Percentiles rank a stretch among this genome's conserved stretches.
phyloP scores from a whole-genome alignment of 768 basidiomycete species.

The Suillus lakei region DNA sequence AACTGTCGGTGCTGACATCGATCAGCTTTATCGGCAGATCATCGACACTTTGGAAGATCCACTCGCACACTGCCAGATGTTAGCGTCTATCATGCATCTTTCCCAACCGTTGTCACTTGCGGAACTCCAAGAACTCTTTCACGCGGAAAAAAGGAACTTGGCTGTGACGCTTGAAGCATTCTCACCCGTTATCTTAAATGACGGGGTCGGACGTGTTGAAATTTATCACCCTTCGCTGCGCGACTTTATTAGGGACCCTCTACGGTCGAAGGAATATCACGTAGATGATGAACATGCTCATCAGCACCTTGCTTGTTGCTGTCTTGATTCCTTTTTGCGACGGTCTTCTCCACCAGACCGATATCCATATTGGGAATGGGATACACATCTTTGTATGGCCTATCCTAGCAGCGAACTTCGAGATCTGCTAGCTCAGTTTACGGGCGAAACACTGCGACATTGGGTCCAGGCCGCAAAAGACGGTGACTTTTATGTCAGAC shows the following conservation, averaged over 20 bases:
- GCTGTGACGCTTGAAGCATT: background rate
- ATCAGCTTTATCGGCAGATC: background rate
- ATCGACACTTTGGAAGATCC: background rate
- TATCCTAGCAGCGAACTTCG: background rate
- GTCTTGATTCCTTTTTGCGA: background rate
- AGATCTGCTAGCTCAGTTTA: background rate
- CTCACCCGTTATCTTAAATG: background rate
- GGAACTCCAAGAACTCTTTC: background rate
- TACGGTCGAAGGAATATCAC: conserved; percentile 3
- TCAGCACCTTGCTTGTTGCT: background rate
- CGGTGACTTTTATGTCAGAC: too few relatives aligned
- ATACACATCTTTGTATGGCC: background rate
- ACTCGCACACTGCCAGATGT: background rate
- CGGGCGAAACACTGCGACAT: background rate
- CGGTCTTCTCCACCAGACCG: background rate
- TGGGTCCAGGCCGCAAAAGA: too few relatives aligned
- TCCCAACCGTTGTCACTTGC: background rate
- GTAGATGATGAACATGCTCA: background rate
- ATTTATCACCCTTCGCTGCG: conserved; percentile 5
- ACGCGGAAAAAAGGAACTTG: background rate
- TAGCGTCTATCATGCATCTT: background rate
- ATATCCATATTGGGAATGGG: background rate
- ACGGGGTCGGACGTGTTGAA: background rate
- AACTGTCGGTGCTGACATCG: background rate
- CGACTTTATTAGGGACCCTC: background rate